Base-by-base conservation (phyloP, 2,329 filamentous ascomycete genomes). In the Rhynchosporium graminicola region DNA sequence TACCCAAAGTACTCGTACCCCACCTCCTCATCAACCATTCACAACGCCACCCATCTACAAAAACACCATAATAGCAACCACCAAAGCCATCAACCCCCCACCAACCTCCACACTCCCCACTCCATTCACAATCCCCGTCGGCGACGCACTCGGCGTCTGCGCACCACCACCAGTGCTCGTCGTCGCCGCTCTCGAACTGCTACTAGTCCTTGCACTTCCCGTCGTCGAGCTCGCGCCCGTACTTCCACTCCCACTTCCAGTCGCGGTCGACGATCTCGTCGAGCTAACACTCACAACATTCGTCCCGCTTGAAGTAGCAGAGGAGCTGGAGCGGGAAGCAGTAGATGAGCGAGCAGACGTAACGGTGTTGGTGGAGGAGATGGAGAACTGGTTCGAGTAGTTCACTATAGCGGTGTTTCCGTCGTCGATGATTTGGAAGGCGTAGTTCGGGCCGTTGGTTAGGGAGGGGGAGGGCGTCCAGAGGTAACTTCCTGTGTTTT, bases 341-440 rank as follows among this genome's bases (percentile, higher is more conserved):
- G 57, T 36, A 43, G 45, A 59, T 3, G 57, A 43, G 20, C 36
- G 36, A 3, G 26, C 33, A 3, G 57, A 33, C 13, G 46, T 51
- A 3, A 52, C 57, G 42, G 68, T 64, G 54, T 64, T 68, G 51
- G 67, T 58, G 12, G 70, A 70, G 26, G 58, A 45, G 62, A 73
- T 68, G 45, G 58, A 40, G 63, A 73, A 73, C 62, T 68, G 67
- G 42, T 40, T 40, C 42, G 70, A 71, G 63, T 72, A 73, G 64
- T 71, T 72, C 9, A 60, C 59, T 3, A 68, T 63, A 20, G 57
- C 60, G n/a, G 54, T 57, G 59, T 71, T 68, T 9, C 33, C 60
- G 45, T 71, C 64, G 54, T 71, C 65, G 46, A 69, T 29, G 61
- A 72, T 71, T 57, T 71, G 60, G 57, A 72, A 68, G 48, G 68